Base-by-base conservation (phyloP, 2,329 filamentous ascomycete genomes). In the Apiospora marii region DNA sequence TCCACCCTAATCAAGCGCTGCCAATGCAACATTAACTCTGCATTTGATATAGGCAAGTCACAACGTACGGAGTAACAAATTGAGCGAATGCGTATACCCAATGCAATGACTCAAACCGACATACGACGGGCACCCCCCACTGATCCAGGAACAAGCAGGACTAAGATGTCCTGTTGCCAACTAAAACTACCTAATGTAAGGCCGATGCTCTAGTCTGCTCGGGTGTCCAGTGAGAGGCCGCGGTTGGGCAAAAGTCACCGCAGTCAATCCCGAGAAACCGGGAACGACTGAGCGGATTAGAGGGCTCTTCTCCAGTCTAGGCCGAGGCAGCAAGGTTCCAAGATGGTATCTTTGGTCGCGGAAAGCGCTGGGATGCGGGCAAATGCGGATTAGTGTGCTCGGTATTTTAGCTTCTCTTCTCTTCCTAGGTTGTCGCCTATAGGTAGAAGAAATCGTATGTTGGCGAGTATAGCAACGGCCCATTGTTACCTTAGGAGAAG, bases 211-310 rank as follows among this genome's bases (percentile, higher is more conserved):
- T 64, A 64, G 58, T 41, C 30, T 41, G 19, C 4, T 64, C 34
- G 13, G 34, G 58, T 41, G 19, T 64, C 58, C 58, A 64, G 58
- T 41, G 58, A 64, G 34, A 64, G 58, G 34, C n/a, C 58, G 30
- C 22, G 30, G 58, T n/a, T 64, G 16, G 30, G 58, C 22, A 64
- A 37, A 61, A 58, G 51, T 27, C 30, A 41, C 34, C 58, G 22
- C 34, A n/a, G 30, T 13, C 34, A 64, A 64, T 64, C 58, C 58
- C 58, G 58, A 64, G 58, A 64, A 41, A 13, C 34, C 58, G 58
- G 58, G 30, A 64, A 64, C 30, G 34, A 64, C 58, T 64, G 34
- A 41, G 58, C 58, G 58, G 58, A n/a, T 41, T n/a, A 64, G 30
- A 64, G 58, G 19, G 22, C 34, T 37, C 34, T 37, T 3, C n/a